Evolutionary conservation across 108 stramenopile species (phyloP).

Genomic region (Skeletonema marinoi): DNA sequence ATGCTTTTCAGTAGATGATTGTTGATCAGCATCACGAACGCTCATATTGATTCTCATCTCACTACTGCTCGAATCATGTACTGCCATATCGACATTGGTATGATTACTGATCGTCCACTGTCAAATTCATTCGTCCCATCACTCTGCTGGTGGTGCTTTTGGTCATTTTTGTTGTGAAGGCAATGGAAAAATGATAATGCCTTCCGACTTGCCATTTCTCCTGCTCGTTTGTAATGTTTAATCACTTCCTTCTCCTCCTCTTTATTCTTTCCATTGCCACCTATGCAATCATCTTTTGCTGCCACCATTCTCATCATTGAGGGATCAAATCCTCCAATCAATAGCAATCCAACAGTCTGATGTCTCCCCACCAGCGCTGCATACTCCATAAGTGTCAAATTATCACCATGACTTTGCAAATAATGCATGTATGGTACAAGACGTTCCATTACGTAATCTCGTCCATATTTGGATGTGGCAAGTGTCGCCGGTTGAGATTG

Average conservation of each 20-base stretch:
- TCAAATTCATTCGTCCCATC: background rate
- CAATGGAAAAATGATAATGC: slow-evolving; percentile 59
- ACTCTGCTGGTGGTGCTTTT: background rate
- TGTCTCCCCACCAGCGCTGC: slow-evolving; percentile 67
- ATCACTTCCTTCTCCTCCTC: slow-evolving; percentile 5
- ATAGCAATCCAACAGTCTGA: slow-evolving; percentile 56
- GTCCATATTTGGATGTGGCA: slow-evolving; percentile 58
- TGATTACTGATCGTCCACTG: background rate
- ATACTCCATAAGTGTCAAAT: slow-evolving; percentile 73
- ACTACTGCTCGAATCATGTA: slow-evolving; percentile 70
- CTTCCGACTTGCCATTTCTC: slow-evolving; percentile 32
- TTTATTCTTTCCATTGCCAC: background rate
- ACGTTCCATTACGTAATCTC: slow-evolving; percentile 28
- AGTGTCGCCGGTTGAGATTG: slow-evolving; percentile 38
- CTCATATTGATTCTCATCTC: slow-evolving; percentile 54
- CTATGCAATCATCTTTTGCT: background rate
- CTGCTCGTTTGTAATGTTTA: background rate
- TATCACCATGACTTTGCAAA: slow-evolving; percentile 1
- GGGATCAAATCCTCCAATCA: slow-evolving; percentile 73
- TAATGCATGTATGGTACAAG: slow-evolving; percentile 36
- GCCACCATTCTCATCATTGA: slow-evolving; percentile 33
- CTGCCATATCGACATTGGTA: slow-evolving; percentile 62
- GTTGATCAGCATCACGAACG: background rate
- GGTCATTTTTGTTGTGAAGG: background rate
- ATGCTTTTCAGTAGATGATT: background rate